phyloP scores from a whole-genome alignment of 1,284 basidiomycete genomes.

The Sanghuangporus weigelae region DNA sequence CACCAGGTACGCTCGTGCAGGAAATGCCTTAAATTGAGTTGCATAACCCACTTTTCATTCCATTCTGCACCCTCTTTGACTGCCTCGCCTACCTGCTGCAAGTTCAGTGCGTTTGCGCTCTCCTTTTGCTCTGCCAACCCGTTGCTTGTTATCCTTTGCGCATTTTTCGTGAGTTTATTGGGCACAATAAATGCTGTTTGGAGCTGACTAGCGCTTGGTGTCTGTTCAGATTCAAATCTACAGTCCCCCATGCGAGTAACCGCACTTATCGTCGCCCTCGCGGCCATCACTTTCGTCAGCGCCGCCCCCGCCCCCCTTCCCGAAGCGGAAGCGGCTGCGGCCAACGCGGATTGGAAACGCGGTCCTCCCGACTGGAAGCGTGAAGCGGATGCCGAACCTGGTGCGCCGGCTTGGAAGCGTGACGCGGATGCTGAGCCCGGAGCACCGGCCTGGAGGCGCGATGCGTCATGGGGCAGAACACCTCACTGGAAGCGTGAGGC shows the following conservation, averaged over 20 bases:
- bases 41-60: not conserved
- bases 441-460: not conserved
- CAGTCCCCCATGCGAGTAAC: not conserved
- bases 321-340: not conserved
- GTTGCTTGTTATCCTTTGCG: not conserved
- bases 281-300: not conserved
- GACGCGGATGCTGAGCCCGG: not conserved
- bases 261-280: not conserved
- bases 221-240: not conserved
- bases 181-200: not conserved
- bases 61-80: not conserved
- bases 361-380: not conserved
- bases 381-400: not conserved
- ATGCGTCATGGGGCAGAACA: not conserved
- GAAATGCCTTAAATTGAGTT: not conserved
- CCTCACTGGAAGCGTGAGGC: constrained; percentile 3
- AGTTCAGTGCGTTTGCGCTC: not conserved
- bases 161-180: not conserved
- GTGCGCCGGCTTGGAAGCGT: not conserved
- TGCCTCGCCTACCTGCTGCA: not conserved
- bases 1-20: not conserved
- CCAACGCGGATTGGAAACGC: not conserved
- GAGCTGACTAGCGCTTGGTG: not conserved
- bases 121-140: not conserved
- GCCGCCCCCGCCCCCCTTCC: not conserved